Evolutionary conservation across 495 filamentous ascomycete genomes (phyloP), one percentile per base, ranked within the genome.

Genomic region (Hypomontagnella monticulosa): DNA sequence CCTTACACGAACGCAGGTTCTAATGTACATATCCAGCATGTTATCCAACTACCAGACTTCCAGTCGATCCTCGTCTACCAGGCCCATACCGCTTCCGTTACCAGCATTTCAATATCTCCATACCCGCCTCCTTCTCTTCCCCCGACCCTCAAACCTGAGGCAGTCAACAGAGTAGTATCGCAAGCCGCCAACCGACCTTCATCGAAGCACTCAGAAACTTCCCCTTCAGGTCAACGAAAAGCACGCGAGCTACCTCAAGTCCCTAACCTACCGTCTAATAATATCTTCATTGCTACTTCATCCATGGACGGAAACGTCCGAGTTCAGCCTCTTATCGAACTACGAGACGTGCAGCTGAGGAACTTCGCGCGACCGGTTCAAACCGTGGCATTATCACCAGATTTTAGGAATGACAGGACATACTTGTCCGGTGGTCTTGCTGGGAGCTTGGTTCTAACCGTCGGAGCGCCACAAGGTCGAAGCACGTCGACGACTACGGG

Each of bases 301-400:
- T 98, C 96, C 0, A 92, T 97, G 67, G 95, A 99, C 73, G 95
- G 95, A 20, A 93, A 97, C 66, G 90, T 98, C 7, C 97, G 95
- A 61, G 85, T 98, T 16, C 85, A 89, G 42, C 96, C 93, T 1
- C 73, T 98, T 32, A 81, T 93, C 9, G 85, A 88, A 57, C 61
- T 83, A 14, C 84, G 83, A 49, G 95, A 98, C 76, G 92, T 97
- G 3, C 85, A 89, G 33, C 76, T 97, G 27, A 87, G 96, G 40
- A 97, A 97, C 71, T 99, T 97, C 80, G 93, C 92, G 1, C 84
- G 95, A 15, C 95, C 96, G 0, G 85, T 99, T 5, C 91, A 96
- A 66, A 89, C 93, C 10, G 91, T 99, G 12, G 91, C 92, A 4
- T 75, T 99, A 19, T 97, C 93, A 0, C 95, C 95, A 5, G 93